Evolutionary conservation across 108 stramenopile genomes (phyloP).

Genomic region (Discostella pseudostelligera): DNA sequence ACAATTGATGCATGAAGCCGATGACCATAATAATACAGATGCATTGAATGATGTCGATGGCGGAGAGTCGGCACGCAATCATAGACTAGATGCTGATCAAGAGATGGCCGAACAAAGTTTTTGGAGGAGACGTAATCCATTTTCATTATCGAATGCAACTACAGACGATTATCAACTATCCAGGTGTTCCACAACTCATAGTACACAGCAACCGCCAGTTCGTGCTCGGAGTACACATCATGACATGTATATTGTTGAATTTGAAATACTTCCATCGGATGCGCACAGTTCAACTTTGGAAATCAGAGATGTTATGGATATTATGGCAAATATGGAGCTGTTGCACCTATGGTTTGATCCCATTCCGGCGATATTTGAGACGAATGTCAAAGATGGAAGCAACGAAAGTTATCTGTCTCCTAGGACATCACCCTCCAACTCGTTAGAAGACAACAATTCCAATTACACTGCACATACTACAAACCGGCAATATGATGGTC

Average conservation of each 20-base stretch:
- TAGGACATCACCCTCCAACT: conserved; percentile 16
- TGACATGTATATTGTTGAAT: conserved; percentile 35
- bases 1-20: conserved; percentile 53
- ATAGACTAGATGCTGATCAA: conserved; percentile 1
- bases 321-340: conserved; percentile 60
- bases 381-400: conserved; percentile 52
- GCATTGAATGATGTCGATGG: conserved; percentile 1
- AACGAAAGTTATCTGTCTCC: conserved; percentile 34
- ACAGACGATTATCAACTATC: neutral
- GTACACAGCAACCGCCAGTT: conserved; percentile 13
- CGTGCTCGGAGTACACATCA: conserved; percentile 25
- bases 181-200: neutral
- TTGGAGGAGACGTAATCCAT: conserved; percentile 8
- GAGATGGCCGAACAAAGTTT: conserved; percentile 2
- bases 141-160: neutral
- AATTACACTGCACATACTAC: neutral
- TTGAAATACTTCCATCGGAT: conserved; percentile 18
- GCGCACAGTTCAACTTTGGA: neutral
- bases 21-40: conserved; percentile 10
- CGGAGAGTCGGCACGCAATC: neutral
- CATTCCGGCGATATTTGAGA: conserved; percentile 57
- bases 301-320: conserved; percentile 52
- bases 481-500: conserved; percentile 61
- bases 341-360: conserved; percentile 75
- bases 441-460: conserved; percentile 5